A percentile compares a stretch with the other conserved stretches of the same genome.
phyloP scores from a whole-genome alignment of 2,329 filamentous ascomycete genomes.

The Knufia petricola region DNA sequence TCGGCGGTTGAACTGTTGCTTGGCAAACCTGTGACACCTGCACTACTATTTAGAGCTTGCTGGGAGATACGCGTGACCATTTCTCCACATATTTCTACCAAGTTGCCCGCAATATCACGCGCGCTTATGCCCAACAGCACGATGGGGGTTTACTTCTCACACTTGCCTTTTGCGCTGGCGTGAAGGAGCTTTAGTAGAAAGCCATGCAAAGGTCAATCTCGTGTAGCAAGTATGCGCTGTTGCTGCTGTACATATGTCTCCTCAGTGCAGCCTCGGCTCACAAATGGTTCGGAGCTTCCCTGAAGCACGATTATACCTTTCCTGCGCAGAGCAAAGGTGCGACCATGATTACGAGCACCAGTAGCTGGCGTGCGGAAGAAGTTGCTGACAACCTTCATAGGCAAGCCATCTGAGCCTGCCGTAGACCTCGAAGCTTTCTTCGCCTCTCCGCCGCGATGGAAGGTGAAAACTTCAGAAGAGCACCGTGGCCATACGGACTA shows the following conservation, averaged over 20 bases:
- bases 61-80: background rate
- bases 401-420: background rate
- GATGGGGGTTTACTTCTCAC: background rate
- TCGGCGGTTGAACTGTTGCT: background rate
- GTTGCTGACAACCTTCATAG: background rate
- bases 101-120: background rate
- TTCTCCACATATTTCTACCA: background rate
- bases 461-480: conserved; percentile 2
- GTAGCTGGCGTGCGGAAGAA: background rate
- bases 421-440: conserved; percentile 1
- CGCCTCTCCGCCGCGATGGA: conserved; percentile 1
- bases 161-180: background rate
- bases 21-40: background rate
- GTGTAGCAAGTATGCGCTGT: background rate
- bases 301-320: background rate
- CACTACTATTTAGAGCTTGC: background rate
- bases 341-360: background rate
- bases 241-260: background rate
- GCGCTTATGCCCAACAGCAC: background rate
- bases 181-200: background rate
- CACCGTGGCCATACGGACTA: background rate
- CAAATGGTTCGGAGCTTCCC: background rate
- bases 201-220: background rate
- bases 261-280: background rate
- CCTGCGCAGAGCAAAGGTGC: background rate